phyloP scores from a whole-genome alignment of 257 asterid genomes.

The Buddleja alternifolia region DNA sequence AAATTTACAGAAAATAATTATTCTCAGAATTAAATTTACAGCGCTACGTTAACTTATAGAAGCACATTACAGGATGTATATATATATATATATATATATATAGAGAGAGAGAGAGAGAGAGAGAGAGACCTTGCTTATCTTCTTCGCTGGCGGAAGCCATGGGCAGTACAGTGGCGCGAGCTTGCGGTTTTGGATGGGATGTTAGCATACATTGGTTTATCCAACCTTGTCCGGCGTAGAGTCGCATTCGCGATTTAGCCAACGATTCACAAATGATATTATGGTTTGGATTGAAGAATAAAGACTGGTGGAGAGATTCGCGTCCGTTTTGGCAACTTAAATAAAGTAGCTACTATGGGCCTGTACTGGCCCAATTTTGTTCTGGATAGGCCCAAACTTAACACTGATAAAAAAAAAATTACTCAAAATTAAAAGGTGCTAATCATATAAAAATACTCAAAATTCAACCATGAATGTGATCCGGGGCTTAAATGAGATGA shows the following conservation, averaged over 20 bases:
- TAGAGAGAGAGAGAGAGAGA: too few species aligned
- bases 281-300: not conserved
- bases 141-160: constrained; percentile 47
- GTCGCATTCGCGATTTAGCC: constrained; percentile 38
- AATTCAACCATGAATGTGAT: too few species aligned
- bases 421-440: too few species aligned
- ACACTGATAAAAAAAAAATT: too few species aligned
- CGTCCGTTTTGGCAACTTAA: not conserved
- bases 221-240: constrained; percentile 25
- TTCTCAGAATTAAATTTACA: constrained; percentile 1
- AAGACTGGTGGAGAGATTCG: not conserved
- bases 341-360: not conserved
- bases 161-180: constrained; percentile 27
- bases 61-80: not conserved
- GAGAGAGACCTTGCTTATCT: constrained; percentile 47
- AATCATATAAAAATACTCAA: too few species aligned
- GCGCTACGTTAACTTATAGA: not conserved
- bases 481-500: too few species aligned
- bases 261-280: not conserved
- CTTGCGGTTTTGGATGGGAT: constrained; percentile 17
- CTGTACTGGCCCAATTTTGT: not conserved
- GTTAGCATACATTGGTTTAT: constrained; percentile 25
- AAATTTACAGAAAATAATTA: constrained; percentile 24
- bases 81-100: too few species aligned
- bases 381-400: not conserved